phyloP scores from a whole-genome alignment of 2,329 filamentous ascomycete species.

The Ophiostoma perfectum region DNA sequence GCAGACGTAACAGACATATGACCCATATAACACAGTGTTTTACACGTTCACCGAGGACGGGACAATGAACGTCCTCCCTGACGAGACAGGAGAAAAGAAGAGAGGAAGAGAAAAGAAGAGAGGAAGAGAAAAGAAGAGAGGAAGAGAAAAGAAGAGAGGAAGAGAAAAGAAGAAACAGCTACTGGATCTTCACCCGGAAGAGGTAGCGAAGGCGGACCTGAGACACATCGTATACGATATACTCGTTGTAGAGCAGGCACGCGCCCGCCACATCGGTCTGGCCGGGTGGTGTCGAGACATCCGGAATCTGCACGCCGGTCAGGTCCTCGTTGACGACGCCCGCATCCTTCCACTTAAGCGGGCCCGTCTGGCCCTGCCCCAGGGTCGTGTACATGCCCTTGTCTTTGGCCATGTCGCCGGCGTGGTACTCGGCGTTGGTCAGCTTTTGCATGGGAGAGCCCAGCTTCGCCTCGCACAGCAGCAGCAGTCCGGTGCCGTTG shows the following conservation, averaged over 20 bases:
- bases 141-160: neutral
- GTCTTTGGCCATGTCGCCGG: slow-evolving; percentile 56
- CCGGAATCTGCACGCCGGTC: slow-evolving; percentile 60
- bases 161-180: neutral
- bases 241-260: slow-evolving; percentile 64
- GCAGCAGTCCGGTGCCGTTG: slow-evolving; percentile 64
- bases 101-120: too few relatives aligned
- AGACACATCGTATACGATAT: slow-evolving; percentile 63
- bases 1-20: too few relatives aligned
- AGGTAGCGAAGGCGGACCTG: slow-evolving; percentile 68
- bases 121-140: neutral
- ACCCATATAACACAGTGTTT: too few relatives aligned
- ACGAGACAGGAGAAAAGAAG: neutral
- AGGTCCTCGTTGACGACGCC: slow-evolving; percentile 58
- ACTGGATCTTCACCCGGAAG: slow-evolving; percentile 49
- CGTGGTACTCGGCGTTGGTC: slow-evolving; percentile 51
- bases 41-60: too few relatives aligned
- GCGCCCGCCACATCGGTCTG: slow-evolving; percentile 43
- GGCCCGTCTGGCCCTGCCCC: slow-evolving; percentile 61
- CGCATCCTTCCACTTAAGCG: slow-evolving; percentile 71
- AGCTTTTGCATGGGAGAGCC: slow-evolving; percentile 69
- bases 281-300: slow-evolving; percentile 41
- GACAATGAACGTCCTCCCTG: neutral
- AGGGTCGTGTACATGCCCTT: slow-evolving; percentile 61
- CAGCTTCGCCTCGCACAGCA: slow-evolving; percentile 80